Base-by-base conservation (phyloP, 2,329 filamentous ascomycete genomes). In the Graphiopsis chlorocephala region DNA sequence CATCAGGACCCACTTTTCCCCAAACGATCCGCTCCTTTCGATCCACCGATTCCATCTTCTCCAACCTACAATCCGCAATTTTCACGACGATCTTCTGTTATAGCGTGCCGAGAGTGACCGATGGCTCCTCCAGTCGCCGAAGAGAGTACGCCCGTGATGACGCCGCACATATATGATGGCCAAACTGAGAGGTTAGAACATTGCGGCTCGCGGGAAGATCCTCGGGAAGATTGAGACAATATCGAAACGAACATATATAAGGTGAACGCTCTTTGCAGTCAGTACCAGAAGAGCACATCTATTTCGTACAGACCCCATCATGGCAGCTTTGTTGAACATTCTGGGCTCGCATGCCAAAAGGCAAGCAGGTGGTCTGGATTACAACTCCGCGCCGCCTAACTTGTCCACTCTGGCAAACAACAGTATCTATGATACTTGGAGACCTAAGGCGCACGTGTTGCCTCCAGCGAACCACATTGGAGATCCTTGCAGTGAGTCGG, bases 401-500 rank as follows among this genome's bases (percentile, higher is more conserved):
- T 66, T 79, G 33, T 77, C 76, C 6, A 77, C 76, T n/a, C 72
- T 79, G 17, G 71, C 73, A 60, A 79, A 78, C 67, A 72, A 71
- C 47, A 68, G 53, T 23, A 38, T 71, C 20, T 69, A 68, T 53
- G 61, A 71, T 14, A 71, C 67, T 64, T 75, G 74, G 74, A 66
- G 70, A 69, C 79, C 79, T 3, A 75, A 72, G 65, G 75, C 78
- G 17, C 79, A 81, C 60, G 73, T 82, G 1, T 73, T 80, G 1
- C 79, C 79, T 4, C 73, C 75, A 0, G 73, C 70, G 45, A 78
- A 79, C 7, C 74, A 79, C 55, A 78, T 80, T 48, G 79, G 59
- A 4, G 59, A 61, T 26, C 59, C 59, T 26, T 61, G 59, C 59
- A 61, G 59, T 61, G 20, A 50, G 59, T 52, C 17, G 53, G 38